Evolutionary conservation across 495 filamentous ascomycete genomes (phyloP).

Genomic region (Aspergillus egyptiacus): DNA sequence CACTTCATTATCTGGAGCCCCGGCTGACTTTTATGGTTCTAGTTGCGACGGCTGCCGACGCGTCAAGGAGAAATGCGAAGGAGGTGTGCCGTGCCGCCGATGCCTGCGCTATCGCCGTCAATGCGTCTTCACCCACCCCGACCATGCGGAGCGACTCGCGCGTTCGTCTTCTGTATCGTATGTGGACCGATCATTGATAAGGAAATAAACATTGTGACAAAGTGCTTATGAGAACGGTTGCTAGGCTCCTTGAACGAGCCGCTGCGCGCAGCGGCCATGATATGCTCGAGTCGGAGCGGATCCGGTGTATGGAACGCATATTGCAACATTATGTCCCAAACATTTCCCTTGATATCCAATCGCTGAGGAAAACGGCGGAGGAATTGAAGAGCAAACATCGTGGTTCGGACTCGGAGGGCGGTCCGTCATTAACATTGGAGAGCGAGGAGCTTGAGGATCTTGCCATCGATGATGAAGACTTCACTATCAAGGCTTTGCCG

Average conservation of each 20-base stretch:
- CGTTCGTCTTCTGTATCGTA: constrained; percentile 37
- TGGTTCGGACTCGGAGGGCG: constrained; percentile 31
- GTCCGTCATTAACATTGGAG: constrained; percentile 28
- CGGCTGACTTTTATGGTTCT: constrained; percentile 9
- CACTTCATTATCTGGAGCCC: too few relatives aligned
- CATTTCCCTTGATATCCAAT: constrained; percentile 40
- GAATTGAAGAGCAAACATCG: constrained; percentile 36
- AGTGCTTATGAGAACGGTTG: constrained; percentile 2
- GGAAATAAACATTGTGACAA: background rate
- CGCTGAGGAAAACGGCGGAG: constrained; percentile 36
- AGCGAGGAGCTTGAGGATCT: constrained; percentile 39
- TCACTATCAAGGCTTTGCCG: constrained; percentile 42
- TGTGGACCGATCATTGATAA: constrained; percentile 12
- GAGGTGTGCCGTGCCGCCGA: constrained; percentile 45
- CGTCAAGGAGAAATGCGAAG: constrained; percentile 49
- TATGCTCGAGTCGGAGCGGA: constrained; percentile 38
- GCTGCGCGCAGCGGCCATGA: constrained; percentile 37
- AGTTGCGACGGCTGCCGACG: constrained; percentile 46
- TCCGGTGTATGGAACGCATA: constrained; percentile 42
- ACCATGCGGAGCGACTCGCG: constrained; percentile 31
- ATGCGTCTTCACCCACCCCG: constrained; percentile 44
- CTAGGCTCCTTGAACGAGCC: constrained; percentile 33
- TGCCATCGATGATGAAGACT: constrained; percentile 41
- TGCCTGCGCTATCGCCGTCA: constrained; percentile 44
- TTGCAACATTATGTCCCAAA: constrained; percentile 39